Evolutionary conservation across 1,284 basidiomycete species (phyloP), one percentile per base, ranked within the genome.

Genomic region (Trichosporon asahii): DNA sequence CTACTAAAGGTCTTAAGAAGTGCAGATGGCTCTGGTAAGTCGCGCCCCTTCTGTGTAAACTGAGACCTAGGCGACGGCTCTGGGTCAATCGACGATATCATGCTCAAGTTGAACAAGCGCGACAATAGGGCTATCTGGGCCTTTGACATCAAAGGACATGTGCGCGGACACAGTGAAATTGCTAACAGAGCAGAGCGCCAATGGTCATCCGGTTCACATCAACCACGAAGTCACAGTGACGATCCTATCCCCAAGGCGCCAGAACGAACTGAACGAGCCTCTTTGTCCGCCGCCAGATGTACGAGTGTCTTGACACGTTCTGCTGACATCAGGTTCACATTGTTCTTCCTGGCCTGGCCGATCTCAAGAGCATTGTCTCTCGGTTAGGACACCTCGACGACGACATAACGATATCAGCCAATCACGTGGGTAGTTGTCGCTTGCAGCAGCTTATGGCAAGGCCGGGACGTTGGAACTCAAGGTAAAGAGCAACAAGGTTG

Each of bases 221-320:
- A 76, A 76, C 1, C 85, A 85, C 71, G 83, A 84, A 67, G 76
- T 85, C 33, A 78, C 79, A 23, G 80, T 85, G 37, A 78, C 91
- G 66, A 89, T 97, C 6, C 85, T 94, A 84, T 88, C 89, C 64
- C 89, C 90, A 0, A 84, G 85, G 0, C 90, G 95, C 69, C 89
- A 92, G 15, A 88, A 87, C 21, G 88, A 87, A 71, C 85, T 96
- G 68, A 86, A 85, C 21, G 93, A 96, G 79, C 94, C 94, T 0
- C 80, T 92, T 74, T 95, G 93, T 81, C 94, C 94, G 0, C 90
- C 92, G 57, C 92, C 94, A 7, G 91, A 96, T 77, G 94, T 94
- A 75, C 70, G 88, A 80, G 73, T 1, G 23, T 2, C 18, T 21
- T 3, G 2, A 5, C 8, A 5, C 3, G 0, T 15, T 25, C 6